Evolutionary conservation across 345 rosid genomes (phyloP), one percentile per base, ranked within the genome.

Genomic region (Salix brachista): DNA sequence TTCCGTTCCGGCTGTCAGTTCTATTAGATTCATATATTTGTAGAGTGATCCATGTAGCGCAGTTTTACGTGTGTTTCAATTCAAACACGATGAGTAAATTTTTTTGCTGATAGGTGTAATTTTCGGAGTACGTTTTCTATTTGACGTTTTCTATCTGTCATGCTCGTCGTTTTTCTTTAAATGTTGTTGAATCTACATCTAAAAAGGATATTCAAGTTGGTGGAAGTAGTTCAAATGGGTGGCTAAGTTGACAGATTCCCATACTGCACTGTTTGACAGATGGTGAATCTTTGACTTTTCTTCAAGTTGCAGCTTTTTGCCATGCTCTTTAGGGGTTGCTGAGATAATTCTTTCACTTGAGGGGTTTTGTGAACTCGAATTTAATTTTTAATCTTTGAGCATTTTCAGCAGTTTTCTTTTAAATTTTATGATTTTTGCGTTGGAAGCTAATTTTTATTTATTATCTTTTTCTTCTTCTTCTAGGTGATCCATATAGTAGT

Each of bases 211-310:
- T 32, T 69, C 41, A 58, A 74, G 78, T 69, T 74, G 82, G 82
- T 74, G 78, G 62, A 74, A 79, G 75, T 79, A 56, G 78, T 69
- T 79, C 44, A 61, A 44, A 34, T 74, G 67, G 67, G 68, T 74
- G 61, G 67, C 46, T 69, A 17, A 41, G 60, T 19, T 18, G 61
- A 11, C 18, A 18, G 21, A 32, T 42, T 32, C 68, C 56, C 42
- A 30, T 60, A 44, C 30, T 54, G 52, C 14, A 42, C 26, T 30
- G 48, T 37, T 50, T 71, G 39, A 5, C 64, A 54, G 52, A 70
- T 79, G 44, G n/a, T 44, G 61, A 68, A 74, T 68, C 74, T 73
- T 74, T 74, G 66, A 79, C 74, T 42, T 46, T 58, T 68, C 39
- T 23, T 67, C 32, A 48, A 37, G 64, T n/a, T 73, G 69, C 50